These are phyloP conservation scores for Patellaria atrata DNA, from an alignment of 495 filamentous ascomycete genomes.

Conservation along the genomic window DNA sequence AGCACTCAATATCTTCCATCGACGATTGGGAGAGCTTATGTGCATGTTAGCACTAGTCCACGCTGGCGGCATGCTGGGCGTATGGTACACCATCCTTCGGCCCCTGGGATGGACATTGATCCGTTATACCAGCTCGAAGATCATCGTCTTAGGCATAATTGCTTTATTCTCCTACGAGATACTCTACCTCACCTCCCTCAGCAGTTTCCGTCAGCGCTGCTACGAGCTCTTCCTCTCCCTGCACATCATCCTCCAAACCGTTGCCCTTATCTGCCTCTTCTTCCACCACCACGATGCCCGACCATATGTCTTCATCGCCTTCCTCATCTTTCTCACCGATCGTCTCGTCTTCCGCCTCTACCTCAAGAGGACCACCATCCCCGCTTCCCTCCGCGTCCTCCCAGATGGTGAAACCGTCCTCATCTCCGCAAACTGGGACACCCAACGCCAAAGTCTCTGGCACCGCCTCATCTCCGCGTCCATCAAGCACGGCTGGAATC, in stretches of 20 bases:
- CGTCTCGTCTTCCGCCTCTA: constrained; percentile 39
- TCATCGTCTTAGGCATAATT: constrained; percentile 33
- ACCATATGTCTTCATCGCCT: constrained; percentile 29
- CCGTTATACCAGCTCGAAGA: constrained; percentile 25
- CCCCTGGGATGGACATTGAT: constrained; percentile 29
- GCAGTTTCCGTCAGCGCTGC: constrained; percentile 34
- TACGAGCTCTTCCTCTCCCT: constrained; percentile 46
- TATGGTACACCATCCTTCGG: constrained; percentile 33
- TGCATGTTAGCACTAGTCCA: constrained; percentile 34
- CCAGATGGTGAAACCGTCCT: constrained; percentile 37
- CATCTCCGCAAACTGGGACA: constrained; percentile 28
- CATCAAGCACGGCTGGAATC: constrained; percentile 37
- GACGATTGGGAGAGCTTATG: constrained; percentile 35
- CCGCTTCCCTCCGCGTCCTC: constrained; percentile 34
- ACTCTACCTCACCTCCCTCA: constrained; percentile 37
- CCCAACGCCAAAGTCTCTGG: constrained; percentile 3
- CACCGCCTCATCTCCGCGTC: constrained; percentile 6
- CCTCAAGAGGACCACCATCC: constrained; percentile 30
- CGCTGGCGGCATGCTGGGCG: constrained; percentile 30
- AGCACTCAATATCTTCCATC: constrained; percentile 47
- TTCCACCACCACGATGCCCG: constrained; percentile 33
- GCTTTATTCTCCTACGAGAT: constrained; percentile 37
- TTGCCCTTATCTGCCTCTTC: constrained; percentile 38
- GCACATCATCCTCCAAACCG: constrained; percentile 40
- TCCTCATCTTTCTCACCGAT: constrained; percentile 43